A percentile compares a stretch with the other conserved stretches of the same genome.
These are phyloP conservation scores for Acacia confusa DNA, from an alignment of 306 rosid genomes.

Conservation along the genomic window DNA sequence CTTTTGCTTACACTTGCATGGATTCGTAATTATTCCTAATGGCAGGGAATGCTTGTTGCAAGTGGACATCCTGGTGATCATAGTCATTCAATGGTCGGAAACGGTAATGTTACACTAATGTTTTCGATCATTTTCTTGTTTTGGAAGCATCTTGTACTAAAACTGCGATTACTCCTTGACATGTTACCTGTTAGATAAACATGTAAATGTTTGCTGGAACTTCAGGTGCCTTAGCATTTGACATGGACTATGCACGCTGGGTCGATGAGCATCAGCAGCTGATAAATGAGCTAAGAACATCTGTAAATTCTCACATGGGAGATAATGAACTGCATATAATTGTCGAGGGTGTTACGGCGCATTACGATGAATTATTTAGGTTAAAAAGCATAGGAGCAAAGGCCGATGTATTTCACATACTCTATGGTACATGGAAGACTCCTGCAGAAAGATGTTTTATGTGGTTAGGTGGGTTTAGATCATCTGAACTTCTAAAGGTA, in stretches of 20 bases:
- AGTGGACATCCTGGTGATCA: slow-evolving; percentile 48
- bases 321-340: slow-evolving; percentile 65
- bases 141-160: background rate
- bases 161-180: background rate
- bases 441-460: slow-evolving; percentile 90
- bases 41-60: slow-evolving; percentile 47
- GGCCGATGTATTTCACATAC: slow-evolving; percentile 86
- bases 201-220: background rate
- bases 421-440: slow-evolving; percentile 86
- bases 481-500: slow-evolving; percentile 92
- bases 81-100: slow-evolving; percentile 52
- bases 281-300: slow-evolving; percentile 60
- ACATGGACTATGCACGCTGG: slow-evolving; percentile 76
- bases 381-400: slow-evolving; percentile 73
- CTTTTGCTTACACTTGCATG: background rate
- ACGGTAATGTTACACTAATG: slow-evolving; percentile 37
- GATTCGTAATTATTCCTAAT: slow-evolving; percentile 20
- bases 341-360: slow-evolving; percentile 71
- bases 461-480: slow-evolving; percentile 90
- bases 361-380: slow-evolving; percentile 69
- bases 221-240: slow-evolving; percentile 68
- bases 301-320: slow-evolving; percentile 57
- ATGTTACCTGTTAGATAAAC: background rate
- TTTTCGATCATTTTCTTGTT: background rate
- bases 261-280: slow-evolving; percentile 73